Conservation (phyloP, 164 flowering plant species). For the Dillenia turbinata region DNA sequence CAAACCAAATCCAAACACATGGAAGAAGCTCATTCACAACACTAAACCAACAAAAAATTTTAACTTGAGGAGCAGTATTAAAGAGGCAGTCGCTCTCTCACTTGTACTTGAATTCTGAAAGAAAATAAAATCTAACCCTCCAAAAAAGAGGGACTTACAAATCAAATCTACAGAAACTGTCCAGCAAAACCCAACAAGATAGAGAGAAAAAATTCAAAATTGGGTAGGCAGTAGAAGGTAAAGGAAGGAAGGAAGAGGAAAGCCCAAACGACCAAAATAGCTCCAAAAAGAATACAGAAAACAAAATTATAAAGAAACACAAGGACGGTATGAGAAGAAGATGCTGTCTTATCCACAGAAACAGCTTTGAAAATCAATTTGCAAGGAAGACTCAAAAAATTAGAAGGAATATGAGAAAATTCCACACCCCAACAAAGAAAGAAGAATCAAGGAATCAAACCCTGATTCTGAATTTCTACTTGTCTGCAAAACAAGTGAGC, state of each 20-base stretch:
- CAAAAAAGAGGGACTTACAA: too few relatives aligned
- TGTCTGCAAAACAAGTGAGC: conserved; percentile 7
- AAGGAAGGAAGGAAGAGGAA: conserved; percentile 1
- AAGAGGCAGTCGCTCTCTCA: conserved; percentile 18
- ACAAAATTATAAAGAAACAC: neutral
- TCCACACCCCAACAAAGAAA: conserved; percentile 6
- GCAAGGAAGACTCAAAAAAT: conserved; percentile 11
- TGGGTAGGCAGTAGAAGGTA: too few relatives aligned
- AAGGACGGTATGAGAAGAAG: conserved; percentile 16
- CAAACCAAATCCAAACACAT: conserved; percentile 52
- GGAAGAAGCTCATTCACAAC: conserved; percentile 49
- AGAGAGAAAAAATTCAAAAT: conserved; percentile 8
- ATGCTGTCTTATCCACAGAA: conserved; percentile 27
- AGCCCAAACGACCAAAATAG: neutral
- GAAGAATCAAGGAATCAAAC: conserved; percentile 20
- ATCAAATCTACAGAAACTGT: conserved; percentile 24
- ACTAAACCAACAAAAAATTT: conserved; percentile 13
- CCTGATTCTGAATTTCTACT: conserved; percentile 20
- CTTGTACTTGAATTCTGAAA: conserved; percentile 12
- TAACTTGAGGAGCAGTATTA: conserved; percentile 15
- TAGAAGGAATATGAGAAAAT: conserved; percentile 6
- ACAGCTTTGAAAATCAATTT: conserved; percentile 6
- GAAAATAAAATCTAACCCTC: conserved; percentile 14
- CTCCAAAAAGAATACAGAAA: neutral
- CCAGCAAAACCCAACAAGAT: conserved; percentile 16